Evolutionary conservation across 164 flowering plant species (phyloP).

Genomic region (Umbilicus rupestris): DNA sequence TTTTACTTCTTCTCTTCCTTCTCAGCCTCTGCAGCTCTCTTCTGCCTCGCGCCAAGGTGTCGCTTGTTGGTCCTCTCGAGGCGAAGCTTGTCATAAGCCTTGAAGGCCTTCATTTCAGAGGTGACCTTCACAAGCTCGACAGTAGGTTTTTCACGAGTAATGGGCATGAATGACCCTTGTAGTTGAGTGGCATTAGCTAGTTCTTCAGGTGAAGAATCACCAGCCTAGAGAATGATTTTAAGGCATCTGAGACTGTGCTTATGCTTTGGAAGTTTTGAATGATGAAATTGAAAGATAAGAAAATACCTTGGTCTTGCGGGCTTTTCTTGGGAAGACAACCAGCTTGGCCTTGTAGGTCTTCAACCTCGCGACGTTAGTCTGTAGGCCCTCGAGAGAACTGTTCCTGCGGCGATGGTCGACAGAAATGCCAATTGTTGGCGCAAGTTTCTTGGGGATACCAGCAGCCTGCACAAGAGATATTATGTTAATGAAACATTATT

Average conservation of each 20-base stretch:
- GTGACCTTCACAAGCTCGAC: constrained; percentile 40
- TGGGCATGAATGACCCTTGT: constrained; percentile 27
- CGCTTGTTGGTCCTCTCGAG: constrained; percentile 31
- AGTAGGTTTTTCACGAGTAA: constrained; percentile 27
- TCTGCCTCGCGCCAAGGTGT: constrained; percentile 35
- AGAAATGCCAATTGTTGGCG: constrained; percentile 72
- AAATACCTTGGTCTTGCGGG: constrained; percentile 56
- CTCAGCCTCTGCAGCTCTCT: constrained; percentile 54
- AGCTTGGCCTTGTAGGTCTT: constrained; percentile 79
- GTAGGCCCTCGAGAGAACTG: constrained; percentile 65
- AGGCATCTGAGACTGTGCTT: not conserved
- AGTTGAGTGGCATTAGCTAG: constrained; percentile 30
- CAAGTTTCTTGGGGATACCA: constrained; percentile 68
- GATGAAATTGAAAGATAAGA: no score
- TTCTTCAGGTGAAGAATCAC: constrained; percentile 34
- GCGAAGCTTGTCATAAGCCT: constrained; percentile 43
- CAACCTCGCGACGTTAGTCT: constrained; percentile 68
- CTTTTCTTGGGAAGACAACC: constrained; percentile 77
- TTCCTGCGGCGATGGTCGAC: constrained; percentile 74
- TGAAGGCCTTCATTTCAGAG: constrained; percentile 39
- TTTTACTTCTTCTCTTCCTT: constrained; percentile 49
- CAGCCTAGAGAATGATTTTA: constrained; percentile 18
- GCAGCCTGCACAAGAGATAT: constrained; percentile 38
- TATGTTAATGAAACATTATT: not conserved
- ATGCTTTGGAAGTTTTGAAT: no score